Evolutionary conservation across 106 monocot species (phyloP).

Genomic region (Allium fistulosum): DNA sequence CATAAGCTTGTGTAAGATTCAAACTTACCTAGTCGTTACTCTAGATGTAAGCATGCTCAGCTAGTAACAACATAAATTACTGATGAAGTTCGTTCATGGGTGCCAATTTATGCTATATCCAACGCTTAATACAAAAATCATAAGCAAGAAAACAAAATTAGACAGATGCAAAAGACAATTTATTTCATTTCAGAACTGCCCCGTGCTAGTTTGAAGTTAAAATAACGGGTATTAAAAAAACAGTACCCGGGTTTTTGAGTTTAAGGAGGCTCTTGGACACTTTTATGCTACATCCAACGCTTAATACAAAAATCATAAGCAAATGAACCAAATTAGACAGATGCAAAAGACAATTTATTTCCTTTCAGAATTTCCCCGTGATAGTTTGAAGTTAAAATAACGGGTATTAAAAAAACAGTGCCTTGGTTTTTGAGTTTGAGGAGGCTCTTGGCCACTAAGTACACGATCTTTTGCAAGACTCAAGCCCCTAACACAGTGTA

Average conservation of each 20-base stretch:
- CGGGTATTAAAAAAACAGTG: neutral
- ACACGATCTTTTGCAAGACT: constrained; percentile 80
- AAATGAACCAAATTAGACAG: neutral
- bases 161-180: neutral
- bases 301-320: constrained; percentile 9
- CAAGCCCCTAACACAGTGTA: constrained; percentile 43
- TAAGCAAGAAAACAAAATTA: neutral
- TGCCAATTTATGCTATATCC: constrained; percentile 98
- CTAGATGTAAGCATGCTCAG: too few relatives aligned
- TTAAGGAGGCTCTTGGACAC: constrained; percentile 45
- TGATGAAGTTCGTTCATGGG: constrained; percentile 10
- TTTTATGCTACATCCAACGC: constrained; percentile 97
- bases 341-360: neutral
- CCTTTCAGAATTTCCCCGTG: too few relatives aligned
- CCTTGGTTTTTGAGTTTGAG: constrained; percentile 67
- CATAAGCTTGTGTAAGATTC: too few relatives aligned
- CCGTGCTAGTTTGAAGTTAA: neutral
- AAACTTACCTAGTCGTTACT: too few relatives aligned
- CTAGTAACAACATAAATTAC: too few relatives aligned
- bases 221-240: neutral
- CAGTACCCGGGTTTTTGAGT: constrained; percentile 71
- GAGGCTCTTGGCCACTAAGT: constrained; percentile 68
- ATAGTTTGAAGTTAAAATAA: neutral
- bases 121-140: constrained; percentile 34
- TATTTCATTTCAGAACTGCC: neutral